Base-by-base conservation (phyloP, 495 filamentous ascomycete genomes). In the Xylaria nigripes region DNA sequence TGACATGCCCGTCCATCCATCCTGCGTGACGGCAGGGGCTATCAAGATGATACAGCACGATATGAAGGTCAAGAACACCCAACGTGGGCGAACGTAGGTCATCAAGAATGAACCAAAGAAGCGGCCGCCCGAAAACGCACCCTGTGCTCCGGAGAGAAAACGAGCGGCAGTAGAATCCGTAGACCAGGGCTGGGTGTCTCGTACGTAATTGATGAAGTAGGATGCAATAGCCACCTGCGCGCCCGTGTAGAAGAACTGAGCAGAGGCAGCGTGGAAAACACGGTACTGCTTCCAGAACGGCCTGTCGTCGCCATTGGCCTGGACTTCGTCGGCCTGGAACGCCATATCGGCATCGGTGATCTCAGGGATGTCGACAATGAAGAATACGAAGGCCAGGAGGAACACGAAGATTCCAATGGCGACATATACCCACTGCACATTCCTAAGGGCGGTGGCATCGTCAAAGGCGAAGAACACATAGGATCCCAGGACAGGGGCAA, bases 361-460 rank as follows among this genome's bases (percentile, higher is more conserved):
- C 66, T 89, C 84, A 24, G 85, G 85, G 34, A 89, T 84, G 0
- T 72, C 72, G 5, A 78, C 75, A 30, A 87, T 61, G 67, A 75
- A 84, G 70, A 89, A 89, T 45, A 85, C 70, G 46, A 78, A 61
- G 15, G 82, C 81, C 4, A 90, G 76, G 29, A 80, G 30, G 62
- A 79, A 80, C 46, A 87, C 85, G 61, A 89, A 88, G 68, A 70
- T 70, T 13, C 82, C 86, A 48, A 89, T 84, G 32, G 81, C 84
- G 5, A 87, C 75, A 64, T 90, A 90, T 3, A 85, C 82, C 82
- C 83, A 89, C 63, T 89, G 84, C 13, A 89, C 86, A 56, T 78
- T 79, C 21, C 66, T 50, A 18, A 88, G 66, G 0, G 73, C 74
- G 25, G 70, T 63, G 23, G 67, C 68, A 27, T 77, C 73, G 56